Evolutionary conservation across 768 basidiomycete genomes (phyloP).

Genomic region (Tylopilus sp.): DNA sequence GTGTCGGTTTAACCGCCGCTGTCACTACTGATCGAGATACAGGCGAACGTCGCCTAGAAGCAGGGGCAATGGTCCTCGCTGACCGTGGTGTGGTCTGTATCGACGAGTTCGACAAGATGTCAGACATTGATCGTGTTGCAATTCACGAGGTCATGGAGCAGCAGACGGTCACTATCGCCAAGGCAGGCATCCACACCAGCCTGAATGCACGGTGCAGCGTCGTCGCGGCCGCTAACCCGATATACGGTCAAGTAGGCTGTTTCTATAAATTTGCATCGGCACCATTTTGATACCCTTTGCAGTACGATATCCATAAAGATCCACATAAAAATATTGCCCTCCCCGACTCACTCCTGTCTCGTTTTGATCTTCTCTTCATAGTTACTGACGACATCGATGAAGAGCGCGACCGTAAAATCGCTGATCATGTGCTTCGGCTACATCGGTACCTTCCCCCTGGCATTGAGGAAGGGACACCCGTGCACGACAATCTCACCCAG

Average conservation of each 20-base stretch:
- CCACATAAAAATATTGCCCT: conserved; percentile 98
- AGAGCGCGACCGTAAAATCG: conserved; percentile 87
- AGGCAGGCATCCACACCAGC: conserved; percentile 98
- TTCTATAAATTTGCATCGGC: not conserved
- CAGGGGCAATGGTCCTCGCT: conserved; percentile 98
- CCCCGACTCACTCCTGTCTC: conserved; percentile 94
- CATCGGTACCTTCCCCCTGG: conserved; percentile 96
- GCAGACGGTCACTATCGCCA: conserved; percentile 98
- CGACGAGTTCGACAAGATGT: conserved; percentile 99
- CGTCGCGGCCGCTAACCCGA: conserved; percentile 96
- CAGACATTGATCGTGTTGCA: conserved; percentile 95
- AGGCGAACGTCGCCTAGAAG: conserved; percentile 93
- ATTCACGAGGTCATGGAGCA: conserved; percentile 99
- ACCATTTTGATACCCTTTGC: conserved; percentile 12
- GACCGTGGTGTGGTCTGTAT: conserved; percentile 99
- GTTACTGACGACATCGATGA: conserved; percentile 99
- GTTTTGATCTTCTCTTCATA: conserved; percentile 97
- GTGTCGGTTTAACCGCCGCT: conserved; percentile 97
- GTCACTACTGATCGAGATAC: conserved; percentile 99
- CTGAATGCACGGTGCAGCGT: conserved; percentile 98
- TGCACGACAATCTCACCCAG: conserved; percentile 83
- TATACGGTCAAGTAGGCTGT: conserved; percentile 83
- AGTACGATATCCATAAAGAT: conserved; percentile 99
- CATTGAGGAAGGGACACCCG: conserved; percentile 92
- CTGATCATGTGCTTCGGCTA: conserved; percentile 96